Evolutionary conservation across 768 basidiomycete species (phyloP), one percentile per base, ranked within the genome.

Genomic region (Lactarius evosmus): DNA sequence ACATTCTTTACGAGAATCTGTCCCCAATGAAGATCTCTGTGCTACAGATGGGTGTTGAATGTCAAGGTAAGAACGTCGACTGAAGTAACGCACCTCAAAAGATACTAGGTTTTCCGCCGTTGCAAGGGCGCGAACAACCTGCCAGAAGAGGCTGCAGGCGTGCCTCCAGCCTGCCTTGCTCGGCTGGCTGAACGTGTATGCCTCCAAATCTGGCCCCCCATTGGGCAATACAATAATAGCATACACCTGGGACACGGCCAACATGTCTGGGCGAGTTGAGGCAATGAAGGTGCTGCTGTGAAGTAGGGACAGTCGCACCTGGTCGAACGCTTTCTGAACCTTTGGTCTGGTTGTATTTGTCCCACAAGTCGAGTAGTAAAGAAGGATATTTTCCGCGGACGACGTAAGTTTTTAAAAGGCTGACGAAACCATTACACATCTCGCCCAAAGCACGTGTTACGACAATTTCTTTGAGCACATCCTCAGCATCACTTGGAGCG

Each of bases 21-120:
- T 25, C 97, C 97, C 85, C 93, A 93, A 70, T 99, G 97, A n/a
- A 99, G 84, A 74, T 99, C 97, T 34, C 97, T 93, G 75, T 99
- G 97, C 96, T 99, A 70, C 55, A 30, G 17, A 30, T 38, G 4
- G 30, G 19, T 27, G 58, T 40, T 64, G 30, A 19, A 8, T n/a
- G 38, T 44, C 56, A 44, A 27, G 61, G 32, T 29, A 12, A 19
- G 14, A 44, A 62, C 7, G 51, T 59, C 6, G 56, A 40, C 3
- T 44, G 9, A 52, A 55, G 32, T 11, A 49, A 69, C 83, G 61
- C 67, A 97, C 96, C 84, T 99, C 97, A 62, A 99, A 98, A 14
- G 83, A 80, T 16, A 88, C 85, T 55, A 88, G 76, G 38, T 83
- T 80, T 72, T 99, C 97, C 2, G 93, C 97, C 50, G 83, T 80